Evolutionary conservation across 2,329 filamentous ascomycete genomes (phyloP).

Genomic region (Aspergillus transmontanensis): DNA sequence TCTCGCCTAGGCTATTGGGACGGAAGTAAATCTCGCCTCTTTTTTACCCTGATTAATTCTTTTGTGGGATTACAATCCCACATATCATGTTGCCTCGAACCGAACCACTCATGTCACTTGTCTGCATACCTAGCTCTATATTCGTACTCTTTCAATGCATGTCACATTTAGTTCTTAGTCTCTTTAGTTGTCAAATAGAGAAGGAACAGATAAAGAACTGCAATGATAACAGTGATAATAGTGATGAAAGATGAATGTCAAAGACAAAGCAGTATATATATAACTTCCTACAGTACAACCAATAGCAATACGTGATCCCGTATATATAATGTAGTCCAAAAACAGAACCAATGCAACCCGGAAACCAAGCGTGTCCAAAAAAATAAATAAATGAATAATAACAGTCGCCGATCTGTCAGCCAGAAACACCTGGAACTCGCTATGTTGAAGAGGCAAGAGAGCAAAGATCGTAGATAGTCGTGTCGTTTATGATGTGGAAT

Average conservation of each 20-base stretch:
- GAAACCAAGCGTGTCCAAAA: background rate
- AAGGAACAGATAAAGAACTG: background rate
- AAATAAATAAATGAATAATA: background rate
- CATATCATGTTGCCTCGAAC: background rate
- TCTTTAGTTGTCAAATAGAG: background rate
- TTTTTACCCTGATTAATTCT: background rate
- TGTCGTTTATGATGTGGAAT: background rate
- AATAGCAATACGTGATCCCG: background rate
- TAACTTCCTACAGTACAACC: background rate
- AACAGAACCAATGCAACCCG: background rate
- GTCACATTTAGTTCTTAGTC: background rate
- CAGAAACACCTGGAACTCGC: conserved; percentile 1
- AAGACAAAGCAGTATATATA: background rate
- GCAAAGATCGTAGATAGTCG: conserved; percentile 1
- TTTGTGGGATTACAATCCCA: background rate
- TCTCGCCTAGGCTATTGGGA: background rate
- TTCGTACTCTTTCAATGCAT: background rate
- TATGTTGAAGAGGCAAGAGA: background rate
- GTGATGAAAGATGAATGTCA: background rate
- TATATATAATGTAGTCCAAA: background rate
- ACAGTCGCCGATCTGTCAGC: background rate
- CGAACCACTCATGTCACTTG: background rate
- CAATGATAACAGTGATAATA: background rate
- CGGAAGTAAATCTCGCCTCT: background rate
- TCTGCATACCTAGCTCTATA: background rate